Percentiles rank a stretch among this genome's conserved stretches.
Evolutionary conservation across 2,329 filamentous ascomycete species (phyloP).

Genomic region (Trichoderma sp.): DNA sequence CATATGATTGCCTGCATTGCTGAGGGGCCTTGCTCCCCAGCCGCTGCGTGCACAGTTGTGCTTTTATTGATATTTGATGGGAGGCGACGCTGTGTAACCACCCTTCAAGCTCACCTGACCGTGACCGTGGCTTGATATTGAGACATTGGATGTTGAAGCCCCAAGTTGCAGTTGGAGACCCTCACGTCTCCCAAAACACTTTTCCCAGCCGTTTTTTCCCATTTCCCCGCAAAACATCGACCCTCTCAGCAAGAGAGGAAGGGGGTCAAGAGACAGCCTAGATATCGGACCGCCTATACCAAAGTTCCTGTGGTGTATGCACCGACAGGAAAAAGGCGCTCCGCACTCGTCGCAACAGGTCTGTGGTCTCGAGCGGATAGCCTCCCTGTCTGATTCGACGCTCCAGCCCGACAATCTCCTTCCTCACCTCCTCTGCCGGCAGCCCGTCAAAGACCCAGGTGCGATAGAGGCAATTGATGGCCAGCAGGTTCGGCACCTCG

Average conservation of each 20-base stretch:
- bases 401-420: constrained; percentile 27
- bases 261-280: neutral
- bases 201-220: neutral
- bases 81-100: neutral
- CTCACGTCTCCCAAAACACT: neutral
- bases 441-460: constrained; percentile 29
- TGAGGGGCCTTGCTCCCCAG: neutral
- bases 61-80: neutral
- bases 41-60: neutral
- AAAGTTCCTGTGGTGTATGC: constrained; percentile 14
- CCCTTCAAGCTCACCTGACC: neutral
- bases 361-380: constrained; percentile 26
- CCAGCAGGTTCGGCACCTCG: constrained; percentile 29
- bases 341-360: constrained; percentile 26
- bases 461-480: constrained; percentile 33
- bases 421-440: constrained; percentile 31
- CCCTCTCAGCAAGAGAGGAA: neutral
- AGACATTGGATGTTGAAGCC: neutral
- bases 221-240: neutral
- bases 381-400: constrained; percentile 32
- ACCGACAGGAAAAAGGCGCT: constrained; percentile 15
- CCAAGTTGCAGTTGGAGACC: neutral
- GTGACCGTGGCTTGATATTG: neutral
- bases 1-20: neutral
- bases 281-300: neutral